phyloP scores from a whole-genome alignment of 2,329 filamentous ascomycete genomes.

The Aspergillus sp. region DNA sequence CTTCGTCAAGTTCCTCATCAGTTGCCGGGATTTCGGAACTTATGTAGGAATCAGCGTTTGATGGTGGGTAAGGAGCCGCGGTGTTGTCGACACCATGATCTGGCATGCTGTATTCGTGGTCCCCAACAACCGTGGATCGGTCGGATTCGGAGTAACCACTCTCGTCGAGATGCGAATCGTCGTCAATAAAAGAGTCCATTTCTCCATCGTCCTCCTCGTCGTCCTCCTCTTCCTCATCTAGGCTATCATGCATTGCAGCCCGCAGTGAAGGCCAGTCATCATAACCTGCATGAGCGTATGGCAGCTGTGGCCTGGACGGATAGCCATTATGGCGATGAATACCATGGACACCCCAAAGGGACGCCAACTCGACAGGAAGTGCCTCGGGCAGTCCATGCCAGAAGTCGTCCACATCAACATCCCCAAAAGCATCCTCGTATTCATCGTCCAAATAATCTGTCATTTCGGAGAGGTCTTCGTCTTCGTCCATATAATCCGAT shows the following conservation, averaged over 20 bases:
- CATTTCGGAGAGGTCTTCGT: constrained; percentile 42
- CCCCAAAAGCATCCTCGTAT: constrained; percentile 28
- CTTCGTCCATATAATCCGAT: constrained; percentile 45
- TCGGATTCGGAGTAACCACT: constrained; percentile 27
- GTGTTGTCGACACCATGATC: constrained; percentile 15
- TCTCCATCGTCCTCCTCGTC: constrained; percentile 31
- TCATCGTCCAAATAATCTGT: constrained; percentile 39
- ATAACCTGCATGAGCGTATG: too few species aligned
- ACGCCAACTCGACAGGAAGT: constrained; percentile 3
- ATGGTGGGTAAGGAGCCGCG: constrained; percentile 18
- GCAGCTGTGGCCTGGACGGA: not conserved
- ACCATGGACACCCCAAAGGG: too few species aligned
- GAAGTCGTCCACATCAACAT: constrained; percentile 22
- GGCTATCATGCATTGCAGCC: constrained; percentile 9
- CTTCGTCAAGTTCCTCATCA: not conserved
- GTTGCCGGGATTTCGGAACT: constrained; percentile 6
- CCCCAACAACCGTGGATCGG: constrained; percentile 33
- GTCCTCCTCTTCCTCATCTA: constrained; percentile 22
- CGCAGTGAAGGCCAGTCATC: not conserved
- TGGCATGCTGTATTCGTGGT: constrained; percentile 12
- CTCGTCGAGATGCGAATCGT: constrained; percentile 19
- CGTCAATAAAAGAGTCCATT: constrained; percentile 36
- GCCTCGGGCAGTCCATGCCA: constrained; percentile 15
- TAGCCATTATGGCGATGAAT: not conserved
- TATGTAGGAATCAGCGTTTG: constrained; percentile 4